Conservation (phyloP, 1,284 basidiomycete genomes). For the Pseudozyma pruni region DNA sequence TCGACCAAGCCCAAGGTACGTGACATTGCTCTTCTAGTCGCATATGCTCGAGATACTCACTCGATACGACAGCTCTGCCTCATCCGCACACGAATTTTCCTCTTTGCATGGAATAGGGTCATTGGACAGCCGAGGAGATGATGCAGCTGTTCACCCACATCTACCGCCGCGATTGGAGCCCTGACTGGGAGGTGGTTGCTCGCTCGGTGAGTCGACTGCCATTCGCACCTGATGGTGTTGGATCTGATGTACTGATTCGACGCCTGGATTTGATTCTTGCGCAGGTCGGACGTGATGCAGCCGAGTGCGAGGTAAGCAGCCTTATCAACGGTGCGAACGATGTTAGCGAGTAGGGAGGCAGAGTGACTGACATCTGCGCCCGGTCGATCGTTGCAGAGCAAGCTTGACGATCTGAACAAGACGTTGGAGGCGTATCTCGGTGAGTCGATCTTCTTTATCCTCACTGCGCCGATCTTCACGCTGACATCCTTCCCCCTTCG, state of each 20-base stretch:
- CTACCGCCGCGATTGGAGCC: slow-evolving; percentile 2
- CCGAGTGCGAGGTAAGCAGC: slow-evolving; percentile 25
- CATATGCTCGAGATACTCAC: no score
- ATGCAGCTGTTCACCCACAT: slow-evolving; percentile 23
- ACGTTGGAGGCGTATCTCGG: slow-evolving; percentile 16
- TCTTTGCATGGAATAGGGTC: background rate
- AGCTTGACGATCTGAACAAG: slow-evolving; percentile 3
- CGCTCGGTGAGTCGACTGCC: slow-evolving; percentile 20
- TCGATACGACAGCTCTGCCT: no score
- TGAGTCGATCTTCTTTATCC: slow-evolving; percentile 5
- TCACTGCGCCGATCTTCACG: no score
- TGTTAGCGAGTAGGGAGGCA: no score
- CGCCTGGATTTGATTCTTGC: no score
- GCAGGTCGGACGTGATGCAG: slow-evolving; percentile 21
- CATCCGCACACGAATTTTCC: no score
- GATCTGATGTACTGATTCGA: no score
- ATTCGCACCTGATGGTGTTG: no score
- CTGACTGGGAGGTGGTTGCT: slow-evolving; percentile 11
- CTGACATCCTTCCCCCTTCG: no score
- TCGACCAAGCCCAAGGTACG: background rate
- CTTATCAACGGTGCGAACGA: background rate
- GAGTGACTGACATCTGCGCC: no score
- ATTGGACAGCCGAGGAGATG: slow-evolving; percentile 19
- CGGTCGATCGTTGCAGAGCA: slow-evolving; percentile 2
- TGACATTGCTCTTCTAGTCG: no score